Evolutionary conservation across 805 yeast genomes (phyloP).

Genomic region (Metschnikowia continentalis): DNA sequence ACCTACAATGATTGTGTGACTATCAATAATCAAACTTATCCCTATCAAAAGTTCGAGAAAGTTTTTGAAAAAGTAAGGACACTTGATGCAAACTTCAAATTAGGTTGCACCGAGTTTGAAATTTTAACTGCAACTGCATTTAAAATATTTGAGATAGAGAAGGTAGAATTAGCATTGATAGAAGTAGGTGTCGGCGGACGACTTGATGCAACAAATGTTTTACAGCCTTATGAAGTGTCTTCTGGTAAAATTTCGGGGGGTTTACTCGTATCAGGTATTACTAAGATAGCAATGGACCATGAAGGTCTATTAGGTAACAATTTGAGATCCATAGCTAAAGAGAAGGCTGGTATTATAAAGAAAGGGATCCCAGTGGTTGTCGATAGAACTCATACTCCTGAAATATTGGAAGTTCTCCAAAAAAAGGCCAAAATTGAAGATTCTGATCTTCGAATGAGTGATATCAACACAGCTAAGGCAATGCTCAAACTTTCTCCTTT

Average conservation of each 20-base stretch:
- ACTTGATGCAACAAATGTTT: conserved; percentile 84
- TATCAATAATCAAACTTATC: conserved; percentile 57
- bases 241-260: conserved; percentile 20
- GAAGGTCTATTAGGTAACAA: conserved; percentile 69
- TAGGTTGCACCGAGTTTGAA: conserved; percentile 87
- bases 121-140: conserved; percentile 81
- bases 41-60: conserved; percentile 39
- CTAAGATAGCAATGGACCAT: conserved; percentile 87
- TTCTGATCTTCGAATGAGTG: conserved; percentile 26
- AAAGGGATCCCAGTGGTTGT: conserved; percentile 53
- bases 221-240: conserved; percentile 22
- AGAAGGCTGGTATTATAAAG: conserved; percentile 87
- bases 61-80: conserved; percentile 41
- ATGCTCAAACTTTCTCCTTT: conserved; percentile 51
- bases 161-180: conserved; percentile 72
- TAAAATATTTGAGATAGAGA: conserved; percentile 56
- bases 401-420: conserved; percentile 46
- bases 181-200: conserved; percentile 95
- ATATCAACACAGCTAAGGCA: conserved; percentile 15
- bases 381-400: conserved; percentile 14
- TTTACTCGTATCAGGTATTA: conserved; percentile 64
- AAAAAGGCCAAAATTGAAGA: conserved; percentile 30
- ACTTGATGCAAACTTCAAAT: conserved; percentile 33
- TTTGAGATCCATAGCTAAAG: conserved; percentile 59
- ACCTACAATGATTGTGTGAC: conserved; percentile 71